Percentiles rank a stretch among this genome's conserved stretches.
Conservation (phyloP, 345 rosid species). For the Cardiospermum halicacabum region DNA sequence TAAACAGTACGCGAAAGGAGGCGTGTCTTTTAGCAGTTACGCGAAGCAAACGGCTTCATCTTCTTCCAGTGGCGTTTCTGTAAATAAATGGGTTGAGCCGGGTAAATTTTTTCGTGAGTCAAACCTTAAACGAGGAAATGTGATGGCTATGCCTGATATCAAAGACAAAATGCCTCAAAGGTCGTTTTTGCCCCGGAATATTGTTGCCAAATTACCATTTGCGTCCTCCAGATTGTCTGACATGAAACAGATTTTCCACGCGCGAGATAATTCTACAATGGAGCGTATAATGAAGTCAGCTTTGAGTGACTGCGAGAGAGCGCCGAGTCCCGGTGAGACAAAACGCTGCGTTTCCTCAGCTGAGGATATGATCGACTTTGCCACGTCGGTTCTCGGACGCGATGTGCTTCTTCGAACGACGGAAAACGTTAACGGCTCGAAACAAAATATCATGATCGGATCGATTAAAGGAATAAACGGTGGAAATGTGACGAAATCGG, state of each 20-base stretch:
- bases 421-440: constrained; percentile 29
- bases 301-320: constrained; percentile 55
- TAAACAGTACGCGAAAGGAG: neutral
- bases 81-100: constrained; percentile 66
- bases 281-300: constrained; percentile 43
- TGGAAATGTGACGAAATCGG: constrained; percentile 54
- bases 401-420: constrained; percentile 30
- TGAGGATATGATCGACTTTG: constrained; percentile 52
- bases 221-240: constrained; percentile 27
- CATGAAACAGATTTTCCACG: constrained; percentile 39
- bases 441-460: constrained; percentile 33
- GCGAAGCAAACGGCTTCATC: too few relatives aligned
- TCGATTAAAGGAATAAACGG: constrained; percentile 39
- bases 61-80: too few relatives aligned
- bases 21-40: neutral
- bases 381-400: constrained; percentile 36
- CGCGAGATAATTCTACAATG: constrained; percentile 50
- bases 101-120: constrained; percentile 74
- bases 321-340: constrained; percentile 58
- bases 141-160: constrained; percentile 79
- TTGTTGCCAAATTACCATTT: constrained; percentile 51
- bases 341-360: constrained; percentile 65
- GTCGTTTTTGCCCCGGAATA: constrained; percentile 68
- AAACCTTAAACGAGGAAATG: constrained; percentile 46
- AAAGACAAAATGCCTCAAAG: constrained; percentile 74